phyloP scores from a whole-genome alignment of 1,139 yeast species.

The Suhomyces anneliseae region DNA sequence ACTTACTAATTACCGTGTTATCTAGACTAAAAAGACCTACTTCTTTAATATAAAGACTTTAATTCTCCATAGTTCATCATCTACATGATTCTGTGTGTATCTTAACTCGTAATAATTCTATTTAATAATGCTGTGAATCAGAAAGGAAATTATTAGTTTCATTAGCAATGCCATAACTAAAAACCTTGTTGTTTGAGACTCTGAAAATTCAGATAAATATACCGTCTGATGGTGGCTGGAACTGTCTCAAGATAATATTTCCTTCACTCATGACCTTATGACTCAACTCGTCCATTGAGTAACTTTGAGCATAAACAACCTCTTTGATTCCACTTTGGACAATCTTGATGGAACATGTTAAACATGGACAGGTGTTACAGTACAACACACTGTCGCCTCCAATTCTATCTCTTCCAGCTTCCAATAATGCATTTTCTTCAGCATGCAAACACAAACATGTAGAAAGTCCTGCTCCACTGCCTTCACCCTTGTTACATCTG shows the following conservation, averaged over 20 bases:
- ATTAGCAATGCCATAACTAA: too few relatives aligned
- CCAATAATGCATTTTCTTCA: slow-evolving; percentile 92
- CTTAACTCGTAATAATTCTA: too few relatives aligned
- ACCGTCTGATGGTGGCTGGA: slow-evolving; percentile 57
- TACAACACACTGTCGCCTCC: slow-evolving; percentile 54
- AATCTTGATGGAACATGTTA: slow-evolving; percentile 92
- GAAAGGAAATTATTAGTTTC: too few relatives aligned
- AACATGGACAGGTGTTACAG: slow-evolving; percentile 96
- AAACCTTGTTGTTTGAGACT: background rate
- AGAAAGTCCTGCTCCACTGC: slow-evolving; percentile 59
- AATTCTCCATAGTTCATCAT: too few relatives aligned
- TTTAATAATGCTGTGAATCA: too few relatives aligned
- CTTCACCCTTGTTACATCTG: slow-evolving; percentile 74
- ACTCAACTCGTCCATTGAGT: slow-evolving; percentile 83
- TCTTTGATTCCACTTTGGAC: slow-evolving; percentile 90
- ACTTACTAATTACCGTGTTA: too few relatives aligned
- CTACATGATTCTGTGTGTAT: too few relatives aligned
- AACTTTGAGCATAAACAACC: slow-evolving; percentile 91
- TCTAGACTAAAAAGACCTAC: too few relatives aligned
- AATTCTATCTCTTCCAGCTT: slow-evolving; percentile 88
- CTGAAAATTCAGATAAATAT: slow-evolving; percentile 29
- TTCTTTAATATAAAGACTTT: too few relatives aligned
- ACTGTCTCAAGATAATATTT: slow-evolving; percentile 73
- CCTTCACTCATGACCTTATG: slow-evolving; percentile 73
- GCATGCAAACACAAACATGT: slow-evolving; percentile 96